Conservation (phyloP, 305 asterid species). For the Fraxinus baroniana region DNA sequence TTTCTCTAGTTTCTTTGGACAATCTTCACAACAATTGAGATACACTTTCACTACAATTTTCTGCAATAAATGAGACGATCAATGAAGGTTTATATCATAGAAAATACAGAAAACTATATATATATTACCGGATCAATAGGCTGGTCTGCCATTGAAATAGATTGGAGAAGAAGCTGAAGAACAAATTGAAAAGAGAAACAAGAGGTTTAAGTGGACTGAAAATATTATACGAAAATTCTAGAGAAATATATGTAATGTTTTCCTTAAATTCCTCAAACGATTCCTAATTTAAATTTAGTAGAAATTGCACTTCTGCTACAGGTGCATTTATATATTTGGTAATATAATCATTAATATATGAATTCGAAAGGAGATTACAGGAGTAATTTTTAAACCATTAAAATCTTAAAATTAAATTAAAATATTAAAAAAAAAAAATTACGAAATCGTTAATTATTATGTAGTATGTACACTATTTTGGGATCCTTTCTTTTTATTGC, state of each 20-base stretch:
- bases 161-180: neutral
- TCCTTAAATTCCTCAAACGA: neutral
- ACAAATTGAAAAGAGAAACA: neutral
- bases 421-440: neutral
- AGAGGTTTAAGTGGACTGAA: neutral
- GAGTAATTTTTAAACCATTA: neutral
- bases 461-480: neutral
- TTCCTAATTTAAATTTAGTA: neutral
- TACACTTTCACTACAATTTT: conserved; percentile 34
- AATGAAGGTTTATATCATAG: neutral
- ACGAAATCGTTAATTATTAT: neutral
- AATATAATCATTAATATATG: neutral
- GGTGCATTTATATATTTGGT: neutral
- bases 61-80: neutral
- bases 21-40: conserved; percentile 34
- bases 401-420: neutral
- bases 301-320: neutral
- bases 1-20: conserved; percentile 28
- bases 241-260: neutral
- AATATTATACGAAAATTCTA: neutral
- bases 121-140: neutral
- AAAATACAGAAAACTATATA: neutral
- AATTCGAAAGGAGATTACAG: neutral
- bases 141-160: neutral
- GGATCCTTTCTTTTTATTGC: neutral